Evolutionary conservation across 129 eudicot genomes (phyloP).

Genomic region (Pittosporum tobira): DNA sequence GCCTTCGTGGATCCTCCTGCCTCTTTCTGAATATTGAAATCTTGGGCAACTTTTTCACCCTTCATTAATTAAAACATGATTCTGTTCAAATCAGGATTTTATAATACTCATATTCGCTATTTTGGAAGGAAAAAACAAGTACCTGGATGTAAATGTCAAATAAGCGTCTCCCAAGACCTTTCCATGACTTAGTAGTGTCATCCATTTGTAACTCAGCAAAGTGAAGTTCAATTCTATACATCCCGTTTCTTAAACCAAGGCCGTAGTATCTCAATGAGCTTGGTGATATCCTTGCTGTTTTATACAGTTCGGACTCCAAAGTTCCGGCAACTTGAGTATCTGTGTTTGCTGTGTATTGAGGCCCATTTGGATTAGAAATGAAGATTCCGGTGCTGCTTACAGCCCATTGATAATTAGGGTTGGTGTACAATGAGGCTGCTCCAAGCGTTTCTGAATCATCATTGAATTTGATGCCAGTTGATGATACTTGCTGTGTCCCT

Average conservation of each 20-base stretch:
- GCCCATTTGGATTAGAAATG: conserved; percentile 63
- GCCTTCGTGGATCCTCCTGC: conserved; percentile 50
- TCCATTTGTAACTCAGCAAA: conserved; percentile 75
- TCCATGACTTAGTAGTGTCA: conserved; percentile 52
- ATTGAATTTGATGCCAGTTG: conserved; percentile 34
- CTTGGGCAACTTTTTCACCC: conserved; percentile 59
- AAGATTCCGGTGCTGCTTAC: conserved; percentile 58
- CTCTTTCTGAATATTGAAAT: conserved; percentile 48
- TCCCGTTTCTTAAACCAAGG: conserved; percentile 50
- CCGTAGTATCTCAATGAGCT: conserved; percentile 65
- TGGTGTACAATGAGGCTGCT: conserved; percentile 51
- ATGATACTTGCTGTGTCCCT: conserved; percentile 39
- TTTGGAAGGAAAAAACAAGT: not conserved
- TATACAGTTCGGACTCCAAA: conserved; percentile 60
- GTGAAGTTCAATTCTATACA: conserved; percentile 51
- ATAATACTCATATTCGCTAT: not conserved
- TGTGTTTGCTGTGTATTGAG: conserved; percentile 30
- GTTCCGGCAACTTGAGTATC: conserved; percentile 52
- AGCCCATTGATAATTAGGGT: conserved; percentile 40
- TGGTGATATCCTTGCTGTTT: conserved; percentile 60
- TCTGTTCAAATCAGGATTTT: not conserved
- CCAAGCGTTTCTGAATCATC: conserved; percentile 60
- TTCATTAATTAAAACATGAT: conserved; percentile 14
- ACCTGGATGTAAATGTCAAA: conserved; percentile 75
- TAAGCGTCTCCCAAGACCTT: conserved; percentile 62